Base-by-base conservation (phyloP, 1,284 basidiomycete genomes). In the Singerocomus rubriflavus region DNA sequence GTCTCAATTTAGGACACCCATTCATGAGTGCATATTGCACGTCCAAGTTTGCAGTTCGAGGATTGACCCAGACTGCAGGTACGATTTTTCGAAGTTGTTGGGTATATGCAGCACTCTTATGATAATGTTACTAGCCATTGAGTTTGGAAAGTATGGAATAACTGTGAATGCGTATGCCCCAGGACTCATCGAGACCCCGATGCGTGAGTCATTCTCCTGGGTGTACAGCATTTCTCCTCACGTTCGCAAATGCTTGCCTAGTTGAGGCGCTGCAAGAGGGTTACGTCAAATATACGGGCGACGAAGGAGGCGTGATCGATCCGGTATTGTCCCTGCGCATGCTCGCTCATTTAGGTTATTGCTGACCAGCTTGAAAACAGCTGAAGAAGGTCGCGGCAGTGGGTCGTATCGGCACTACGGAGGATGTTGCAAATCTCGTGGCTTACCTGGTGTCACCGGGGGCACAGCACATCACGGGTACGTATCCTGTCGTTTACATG, bases 141-240 rank as follows among this genome's bases (percentile, higher is more conserved):
- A 80, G 50, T 56, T 76, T 16, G 73, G 69, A 4, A 57, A 60
- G 34, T 47, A 78, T 48, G 64, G 67, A 2, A 76, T 80, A 46
- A 80, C 75, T 0, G 78, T 77, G 4, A 80, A 79, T 48, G 72
- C 76, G 3, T 81, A 81, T 51, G 75, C 78, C 5, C 78, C 79
- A 1, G 75, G 76, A 26, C 59, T 64, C 13, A 59, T 73, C 21
- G 61, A 66, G 44, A 73, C 69, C 1, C 3, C 42, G 11, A 69
- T 75, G 67, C 60, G 71, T 69, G 37, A 54, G 60, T 59, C 7
- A 21, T 40, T 29, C 9, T 10, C 10, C 34, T 25, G 4, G 6
- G 2, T 10, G 6, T 3, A 30, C 11, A 11, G 6, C 1, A 7
- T 13, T 2, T 34, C 34, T 34, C 32, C 0, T 17, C 2, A 17